Evolutionary conservation across 176 grass and related monocot species (phyloP).

Genomic region (Zea luxurians): DNA sequence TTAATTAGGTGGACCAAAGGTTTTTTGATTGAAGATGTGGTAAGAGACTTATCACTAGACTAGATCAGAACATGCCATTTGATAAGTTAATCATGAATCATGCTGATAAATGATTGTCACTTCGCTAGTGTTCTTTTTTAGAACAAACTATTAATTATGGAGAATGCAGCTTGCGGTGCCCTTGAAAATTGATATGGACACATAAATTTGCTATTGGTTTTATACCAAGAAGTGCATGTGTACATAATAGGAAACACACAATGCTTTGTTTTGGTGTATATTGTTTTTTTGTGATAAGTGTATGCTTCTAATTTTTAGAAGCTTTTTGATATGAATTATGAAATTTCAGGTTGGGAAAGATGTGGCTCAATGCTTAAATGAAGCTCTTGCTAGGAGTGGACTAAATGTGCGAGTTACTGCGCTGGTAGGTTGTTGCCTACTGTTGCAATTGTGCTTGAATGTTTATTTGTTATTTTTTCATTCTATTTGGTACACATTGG

Average conservation of each 20-base stretch:
- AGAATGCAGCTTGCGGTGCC: background rate
- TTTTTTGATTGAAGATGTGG: constrained; percentile 72
- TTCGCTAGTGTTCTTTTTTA: background rate
- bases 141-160: background rate
- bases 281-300: background rate
- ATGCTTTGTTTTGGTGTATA: background rate
- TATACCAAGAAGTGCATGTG: background rate
- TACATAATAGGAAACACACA: background rate
- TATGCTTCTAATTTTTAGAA: background rate
- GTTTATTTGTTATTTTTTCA: constrained; percentile 1
- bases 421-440: constrained; percentile 57
- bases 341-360: constrained; percentile 68
- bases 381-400: constrained; percentile 69
- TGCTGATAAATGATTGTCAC: background rate
- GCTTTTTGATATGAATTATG: constrained; percentile 22
- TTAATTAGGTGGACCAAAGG: constrained; percentile 96
- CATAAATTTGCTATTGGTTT: too few relatives aligned
- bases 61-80: background rate
- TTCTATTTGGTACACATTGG: background rate
- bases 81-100: background rate
- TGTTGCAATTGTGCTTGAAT: background rate
- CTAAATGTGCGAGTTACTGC: constrained; percentile 64
- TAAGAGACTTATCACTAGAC: constrained; percentile 35
- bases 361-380: constrained; percentile 78
- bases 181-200: background rate